A percentile compares a stretch with the other conserved stretches of the same genome.
Evolutionary conservation across 176 grass and related monocot genomes (phyloP).

Genomic region (Aechmea fasciata): DNA sequence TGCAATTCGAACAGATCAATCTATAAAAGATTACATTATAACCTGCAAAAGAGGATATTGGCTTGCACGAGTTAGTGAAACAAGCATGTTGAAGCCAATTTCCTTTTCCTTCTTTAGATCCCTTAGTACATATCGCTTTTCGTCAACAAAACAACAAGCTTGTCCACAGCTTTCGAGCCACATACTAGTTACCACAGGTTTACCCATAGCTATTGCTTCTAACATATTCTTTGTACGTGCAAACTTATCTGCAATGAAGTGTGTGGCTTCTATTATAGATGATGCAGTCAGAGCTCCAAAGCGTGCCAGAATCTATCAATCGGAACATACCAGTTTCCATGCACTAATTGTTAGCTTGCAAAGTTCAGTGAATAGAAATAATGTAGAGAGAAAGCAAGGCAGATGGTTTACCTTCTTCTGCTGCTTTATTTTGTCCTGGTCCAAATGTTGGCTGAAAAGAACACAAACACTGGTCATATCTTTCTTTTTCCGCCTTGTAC

Average conservation of each 20-base stretch:
- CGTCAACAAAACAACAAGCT: constrained; percentile 62
- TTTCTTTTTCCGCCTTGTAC: constrained; percentile 53
- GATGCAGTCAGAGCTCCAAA: constrained; percentile 49
- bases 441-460: constrained; percentile 80
- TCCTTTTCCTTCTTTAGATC: constrained; percentile 82
- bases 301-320: constrained; percentile 57
- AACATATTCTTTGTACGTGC: constrained; percentile 85
- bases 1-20: constrained; percentile 7
- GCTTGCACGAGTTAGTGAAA: constrained; percentile 54
- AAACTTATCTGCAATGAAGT: constrained; percentile 76
- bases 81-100: constrained; percentile 69
- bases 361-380: not conserved
- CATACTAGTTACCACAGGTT: constrained; percentile 53
- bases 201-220: constrained; percentile 79
- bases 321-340: not conserved
- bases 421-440: constrained; percentile 55
- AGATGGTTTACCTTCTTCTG: constrained; percentile 64
- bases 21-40: constrained; percentile 15
- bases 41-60: constrained; percentile 66
- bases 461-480: constrained; percentile 41
- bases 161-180: constrained; percentile 84
- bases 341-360: not conserved
- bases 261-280: constrained; percentile 64
- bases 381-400: constrained; percentile 9
- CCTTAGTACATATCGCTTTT: constrained; percentile 67